Percentiles rank a stretch among this genome's conserved stretches.
phyloP scores from a whole-genome alignment of 2,329 filamentous ascomycete species.

The Diplocarpon rosae region DNA sequence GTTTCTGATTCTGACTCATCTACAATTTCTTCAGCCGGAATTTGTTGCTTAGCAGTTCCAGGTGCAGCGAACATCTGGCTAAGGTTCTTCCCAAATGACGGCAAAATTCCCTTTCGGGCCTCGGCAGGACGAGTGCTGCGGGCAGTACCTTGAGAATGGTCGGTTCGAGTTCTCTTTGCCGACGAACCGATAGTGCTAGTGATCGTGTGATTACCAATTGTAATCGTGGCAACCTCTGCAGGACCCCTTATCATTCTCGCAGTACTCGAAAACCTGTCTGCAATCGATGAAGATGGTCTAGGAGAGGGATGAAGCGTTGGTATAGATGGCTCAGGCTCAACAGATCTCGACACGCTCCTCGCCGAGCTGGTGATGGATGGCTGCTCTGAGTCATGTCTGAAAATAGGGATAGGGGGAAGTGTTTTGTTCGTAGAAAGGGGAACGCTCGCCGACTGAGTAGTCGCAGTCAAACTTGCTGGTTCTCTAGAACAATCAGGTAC shows the following conservation, averaged over 20 bases:
- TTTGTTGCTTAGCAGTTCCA: conserved; percentile 11
- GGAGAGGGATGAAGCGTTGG: conserved; percentile 20
- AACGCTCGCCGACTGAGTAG: conserved; percentile 11
- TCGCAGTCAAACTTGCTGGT: conserved; percentile 14
- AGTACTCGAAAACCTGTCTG: conserved; percentile 18
- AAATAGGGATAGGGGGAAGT: neutral
- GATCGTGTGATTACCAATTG: conserved; percentile 25
- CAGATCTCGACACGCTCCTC: neutral
- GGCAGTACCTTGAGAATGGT: conserved; percentile 5
- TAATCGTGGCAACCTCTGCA: conserved; percentile 26
- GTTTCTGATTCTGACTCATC: conserved; percentile 5
- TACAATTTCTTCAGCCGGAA: conserved; percentile 10
- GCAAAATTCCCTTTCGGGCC: conserved; percentile 2
- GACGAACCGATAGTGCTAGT: conserved; percentile 25
- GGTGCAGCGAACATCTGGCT: conserved; percentile 25
- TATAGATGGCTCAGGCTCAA: conserved; percentile 14
- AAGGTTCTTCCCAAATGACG: conserved; percentile 24
- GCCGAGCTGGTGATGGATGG: neutral
- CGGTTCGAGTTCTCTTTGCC: conserved; percentile 17
- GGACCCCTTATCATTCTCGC: conserved; percentile 14
- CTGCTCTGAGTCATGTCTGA: neutral
- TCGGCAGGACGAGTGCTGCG: neutral
- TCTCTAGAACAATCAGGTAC: conserved; percentile 12
- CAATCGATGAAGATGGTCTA: conserved; percentile 16
- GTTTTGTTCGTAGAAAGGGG: neutral